Base-by-base conservation (phyloP, 2,329 filamentous ascomycete species). In the Xylaria sp. region DNA sequence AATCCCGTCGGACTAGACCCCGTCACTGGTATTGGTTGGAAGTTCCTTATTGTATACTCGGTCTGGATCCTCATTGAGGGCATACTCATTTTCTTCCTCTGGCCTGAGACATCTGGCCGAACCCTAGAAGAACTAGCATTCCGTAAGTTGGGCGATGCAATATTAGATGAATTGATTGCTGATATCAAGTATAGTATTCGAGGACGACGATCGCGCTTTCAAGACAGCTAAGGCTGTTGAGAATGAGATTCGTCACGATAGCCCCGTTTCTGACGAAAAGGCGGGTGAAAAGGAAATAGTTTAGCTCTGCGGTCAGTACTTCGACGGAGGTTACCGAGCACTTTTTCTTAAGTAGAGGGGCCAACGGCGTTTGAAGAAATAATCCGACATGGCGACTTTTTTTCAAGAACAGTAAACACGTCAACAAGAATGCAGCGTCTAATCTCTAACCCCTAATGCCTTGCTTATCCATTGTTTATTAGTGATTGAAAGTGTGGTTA, bases 71-170 rank as follows among this genome's bases (percentile, higher is more conserved):
- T 72, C 5, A 63, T 76, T 12, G 76, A 77, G 58, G 72, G 68
- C 8, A 6, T 59, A 40, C 21, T 75, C 91, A 92, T 93, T 51
- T 94, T 90, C 80, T 93, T 93, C 80, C 85, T 93, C 72, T 94
- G 93, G 78, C 92, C 92, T 12, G 92, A 94, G 80, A 94, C 92
- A 0, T 91, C 91, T 68, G 92, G 92, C 72, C 87, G 93, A 65
- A 88, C 91, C 68, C 83, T 94, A 44, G 92, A 94, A 82, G 92
- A 94, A 29, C 75, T 78, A 16, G 65, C 76, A 10, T 77, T 78
- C 74, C 51, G 76, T 78, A 76, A 66, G 70, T 63, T 64, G 32
- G n/a, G 27, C 23, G 32, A 5, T 13, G 6, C 13, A 40, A 44
- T 37, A 10, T 6, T 42, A 1, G 10, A 21, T 25, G 3, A 6